Evolutionary conservation across 139 green algal species (phyloP).

Genomic region (Coccomyxa sp.): DNA sequence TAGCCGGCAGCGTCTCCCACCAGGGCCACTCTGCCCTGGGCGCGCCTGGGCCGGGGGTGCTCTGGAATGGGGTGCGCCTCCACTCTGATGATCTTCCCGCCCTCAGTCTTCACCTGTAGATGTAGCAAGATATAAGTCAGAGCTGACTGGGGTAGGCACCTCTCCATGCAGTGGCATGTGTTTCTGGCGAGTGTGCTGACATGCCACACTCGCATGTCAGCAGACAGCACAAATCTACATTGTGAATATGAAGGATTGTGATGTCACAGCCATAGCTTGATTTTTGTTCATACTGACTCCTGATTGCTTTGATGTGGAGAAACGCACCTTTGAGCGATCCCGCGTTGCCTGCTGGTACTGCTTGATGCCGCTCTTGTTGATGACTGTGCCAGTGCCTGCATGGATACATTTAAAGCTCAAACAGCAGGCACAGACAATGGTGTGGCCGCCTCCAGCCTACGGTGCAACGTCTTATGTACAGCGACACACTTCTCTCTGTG

Average conservation of each 20-base stretch:
- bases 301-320: no score
- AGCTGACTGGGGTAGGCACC: no score
- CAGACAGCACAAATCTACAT: background rate
- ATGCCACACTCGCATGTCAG: no score
- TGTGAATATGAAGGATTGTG: no score
- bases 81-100: slow-evolving; percentile 97
- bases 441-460: background rate
- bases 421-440: background rate
- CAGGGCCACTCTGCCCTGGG: slow-evolving; percentile 80
- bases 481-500: no score
- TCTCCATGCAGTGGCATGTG: no score
- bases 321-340: slow-evolving; percentile 36
- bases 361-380: slow-evolving; percentile 99
- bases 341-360: slow-evolving; percentile 93
- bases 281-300: background rate
- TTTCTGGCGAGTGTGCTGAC: no score
- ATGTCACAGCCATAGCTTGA: no score
- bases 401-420: background rate
- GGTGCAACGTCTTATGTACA: background rate
- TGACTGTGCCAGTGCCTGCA: slow-evolving; percentile 90
- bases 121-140: no score
- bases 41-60: slow-evolving; percentile 85
- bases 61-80: slow-evolving; percentile 98
- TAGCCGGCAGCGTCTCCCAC: slow-evolving; percentile 90
- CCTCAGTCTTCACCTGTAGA: slow-evolving; percentile 91